These are phyloP conservation scores for Solanum appendiculatum DNA, from an alignment of 257 asterid species.

Conservation along the genomic window DNA sequence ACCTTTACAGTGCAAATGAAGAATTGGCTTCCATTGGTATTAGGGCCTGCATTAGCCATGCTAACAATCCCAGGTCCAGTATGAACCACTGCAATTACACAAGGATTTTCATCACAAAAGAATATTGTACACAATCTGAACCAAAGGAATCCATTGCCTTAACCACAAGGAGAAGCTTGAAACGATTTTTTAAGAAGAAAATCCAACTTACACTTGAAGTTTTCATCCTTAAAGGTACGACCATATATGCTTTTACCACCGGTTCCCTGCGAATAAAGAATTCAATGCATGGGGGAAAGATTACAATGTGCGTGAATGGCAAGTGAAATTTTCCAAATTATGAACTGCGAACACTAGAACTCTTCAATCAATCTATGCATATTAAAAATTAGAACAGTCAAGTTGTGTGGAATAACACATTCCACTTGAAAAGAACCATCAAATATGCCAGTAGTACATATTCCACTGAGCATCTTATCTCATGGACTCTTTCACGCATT, in stretches of 20 bases:
- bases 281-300: background rate
- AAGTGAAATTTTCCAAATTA: background rate
- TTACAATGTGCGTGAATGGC: background rate
- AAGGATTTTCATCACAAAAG: background rate
- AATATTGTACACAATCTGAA: background rate
- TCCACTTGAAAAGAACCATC: background rate
- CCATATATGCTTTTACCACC: conserved; percentile 98
- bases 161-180: background rate
- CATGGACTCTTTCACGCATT: background rate
- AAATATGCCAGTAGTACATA: background rate
- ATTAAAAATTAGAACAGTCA: background rate
- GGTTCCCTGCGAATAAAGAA: conserved; percentile 52
- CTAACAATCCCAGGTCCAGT: conserved; percentile 94
- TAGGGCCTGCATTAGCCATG: conserved; percentile 99
- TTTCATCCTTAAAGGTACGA: conserved; percentile 89
- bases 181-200: background rate
- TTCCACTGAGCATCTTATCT: background rate
- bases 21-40: conserved; percentile 97
- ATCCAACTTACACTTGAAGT: conserved; percentile 67
- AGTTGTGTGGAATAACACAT: background rate
- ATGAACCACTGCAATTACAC: conserved; percentile 56
- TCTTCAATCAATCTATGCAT: background rate
- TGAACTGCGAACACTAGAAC: background rate
- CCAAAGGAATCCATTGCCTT: background rate
- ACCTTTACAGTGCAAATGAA: conserved; percentile 94